Evolutionary conservation across 495 filamentous ascomycete species (phyloP).

Genomic region (Jackrogersella minutella): DNA sequence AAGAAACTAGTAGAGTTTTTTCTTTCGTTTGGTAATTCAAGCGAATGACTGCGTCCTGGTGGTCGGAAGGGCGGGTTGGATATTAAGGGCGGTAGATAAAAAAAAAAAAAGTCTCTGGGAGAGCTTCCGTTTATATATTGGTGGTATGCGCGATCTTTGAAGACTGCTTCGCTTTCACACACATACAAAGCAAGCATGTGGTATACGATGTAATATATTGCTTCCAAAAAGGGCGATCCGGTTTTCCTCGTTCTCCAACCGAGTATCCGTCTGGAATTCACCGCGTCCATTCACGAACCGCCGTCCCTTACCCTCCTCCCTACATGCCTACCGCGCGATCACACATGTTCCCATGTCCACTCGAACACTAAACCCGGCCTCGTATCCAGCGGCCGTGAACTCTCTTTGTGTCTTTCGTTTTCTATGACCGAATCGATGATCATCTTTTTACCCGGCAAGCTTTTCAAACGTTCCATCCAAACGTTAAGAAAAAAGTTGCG

Average conservation of each 20-base stretch:
- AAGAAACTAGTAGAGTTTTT: neutral
- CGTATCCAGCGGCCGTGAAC: conserved; percentile 23
- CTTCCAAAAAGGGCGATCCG: neutral
- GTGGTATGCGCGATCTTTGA: neutral
- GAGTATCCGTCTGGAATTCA: conserved; percentile 16
- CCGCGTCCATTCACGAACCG: conserved; percentile 10
- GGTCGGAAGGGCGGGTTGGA: neutral
- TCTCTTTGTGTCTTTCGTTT: too few relatives aligned
- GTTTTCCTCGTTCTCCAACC: neutral
- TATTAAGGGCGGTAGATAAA: neutral
- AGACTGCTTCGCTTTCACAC: too few relatives aligned
- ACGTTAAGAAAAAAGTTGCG: neutral
- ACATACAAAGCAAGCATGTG: neutral
- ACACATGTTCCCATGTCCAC: conserved; percentile 3
- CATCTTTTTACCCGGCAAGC: conserved; percentile 17
- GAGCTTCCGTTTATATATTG: conserved; percentile 20
- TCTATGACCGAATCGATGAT: conserved; percentile 5
- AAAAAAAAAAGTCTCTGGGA: conserved; percentile 6
- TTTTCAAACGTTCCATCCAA: conserved; percentile 11
- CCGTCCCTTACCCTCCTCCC: conserved; percentile 1
- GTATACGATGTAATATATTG: neutral
- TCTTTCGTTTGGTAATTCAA: neutral
- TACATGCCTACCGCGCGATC: conserved; percentile 20
- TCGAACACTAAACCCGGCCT: conserved; percentile 17
- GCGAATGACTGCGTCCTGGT: conserved; percentile 2